Evolutionary conservation across 768 basidiomycete genomes (phyloP).

Genomic region (Phaeolepiota aurea): DNA sequence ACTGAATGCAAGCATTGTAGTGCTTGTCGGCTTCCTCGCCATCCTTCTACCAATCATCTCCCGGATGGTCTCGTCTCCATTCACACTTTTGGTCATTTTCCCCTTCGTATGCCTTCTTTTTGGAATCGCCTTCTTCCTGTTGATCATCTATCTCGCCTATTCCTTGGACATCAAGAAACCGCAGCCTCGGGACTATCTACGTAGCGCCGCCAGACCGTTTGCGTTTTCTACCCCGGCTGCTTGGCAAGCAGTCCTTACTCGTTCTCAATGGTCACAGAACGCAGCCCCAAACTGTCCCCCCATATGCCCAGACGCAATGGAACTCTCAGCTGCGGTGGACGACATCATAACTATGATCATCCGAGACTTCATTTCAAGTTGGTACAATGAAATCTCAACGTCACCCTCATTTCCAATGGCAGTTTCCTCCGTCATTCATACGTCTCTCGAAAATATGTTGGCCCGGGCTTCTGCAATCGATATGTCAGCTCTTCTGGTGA

Average conservation of each 20-base stretch:
- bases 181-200: constrained; percentile 26
- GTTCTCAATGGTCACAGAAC: constrained; percentile 84
- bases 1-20: constrained; percentile 42
- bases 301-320: constrained; percentile 53
- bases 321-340: constrained; percentile 66
- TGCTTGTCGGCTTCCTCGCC: constrained; percentile 49
- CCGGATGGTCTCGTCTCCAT: constrained; percentile 57
- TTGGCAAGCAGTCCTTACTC: constrained; percentile 84
- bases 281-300: constrained; percentile 61
- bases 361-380: constrained; percentile 80
- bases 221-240: constrained; percentile 90
- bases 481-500: constrained; percentile 67
- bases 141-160: constrained; percentile 50
- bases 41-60: constrained; percentile 45
- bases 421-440: constrained; percentile 69
- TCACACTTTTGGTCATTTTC: constrained; percentile 53
- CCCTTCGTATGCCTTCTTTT: constrained; percentile 48
- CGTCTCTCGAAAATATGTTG: constrained; percentile 50
- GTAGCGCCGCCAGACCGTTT: constrained; percentile 60
- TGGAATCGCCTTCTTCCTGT: constrained; percentile 39
- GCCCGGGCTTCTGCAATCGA: constrained; percentile 55
- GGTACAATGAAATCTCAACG: constrained; percentile 83
- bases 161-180: constrained; percentile 41
- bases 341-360: constrained; percentile 76
- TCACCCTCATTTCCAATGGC: constrained; percentile 86